These are phyloP conservation scores for Nemophila menziesii DNA, from an alignment of 257 asterid species.

Conservation along the genomic window DNA sequence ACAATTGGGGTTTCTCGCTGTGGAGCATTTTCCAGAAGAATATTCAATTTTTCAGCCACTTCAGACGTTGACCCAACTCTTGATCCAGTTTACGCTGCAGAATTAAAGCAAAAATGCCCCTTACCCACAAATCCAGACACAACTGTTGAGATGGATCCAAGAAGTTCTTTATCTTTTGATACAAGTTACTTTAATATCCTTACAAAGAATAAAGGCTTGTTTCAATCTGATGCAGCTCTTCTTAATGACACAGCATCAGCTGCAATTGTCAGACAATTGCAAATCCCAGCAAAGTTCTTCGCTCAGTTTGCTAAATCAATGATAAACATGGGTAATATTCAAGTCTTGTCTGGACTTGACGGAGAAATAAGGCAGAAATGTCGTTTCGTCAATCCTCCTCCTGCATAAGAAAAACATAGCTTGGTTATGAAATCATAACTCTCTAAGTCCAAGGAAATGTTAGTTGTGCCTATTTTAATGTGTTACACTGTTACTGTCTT, in stretches of 20 bases:
- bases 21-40: constrained; percentile 36
- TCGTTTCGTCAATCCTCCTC: constrained; percentile 13
- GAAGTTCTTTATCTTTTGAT: constrained; percentile 28
- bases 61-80: constrained; percentile 42
- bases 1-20: constrained; percentile 52
- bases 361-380: constrained; percentile 27
- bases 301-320: constrained; percentile 20
- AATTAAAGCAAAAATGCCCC: constrained; percentile 20
- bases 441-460: too few species aligned
- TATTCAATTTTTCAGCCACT: constrained; percentile 42
- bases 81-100: constrained; percentile 21
- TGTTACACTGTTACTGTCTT: too few species aligned
- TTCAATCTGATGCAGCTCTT: constrained; percentile 47
- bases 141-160: constrained; percentile 36
- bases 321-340: constrained; percentile 24
- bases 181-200: constrained; percentile 22
- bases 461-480: too few species aligned
- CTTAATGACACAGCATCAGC: constrained; percentile 21
- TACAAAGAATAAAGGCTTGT: constrained; percentile 26
- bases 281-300: constrained; percentile 12
- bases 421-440: too few species aligned
- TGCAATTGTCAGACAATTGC: constrained; percentile 15
- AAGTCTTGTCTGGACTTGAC: constrained; percentile 13
- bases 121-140: constrained; percentile 21
- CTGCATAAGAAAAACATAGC: too few species aligned